Evolutionary conservation across 176 grass and related monocot species (phyloP).

Genomic region (Hordeum marinum): DNA sequence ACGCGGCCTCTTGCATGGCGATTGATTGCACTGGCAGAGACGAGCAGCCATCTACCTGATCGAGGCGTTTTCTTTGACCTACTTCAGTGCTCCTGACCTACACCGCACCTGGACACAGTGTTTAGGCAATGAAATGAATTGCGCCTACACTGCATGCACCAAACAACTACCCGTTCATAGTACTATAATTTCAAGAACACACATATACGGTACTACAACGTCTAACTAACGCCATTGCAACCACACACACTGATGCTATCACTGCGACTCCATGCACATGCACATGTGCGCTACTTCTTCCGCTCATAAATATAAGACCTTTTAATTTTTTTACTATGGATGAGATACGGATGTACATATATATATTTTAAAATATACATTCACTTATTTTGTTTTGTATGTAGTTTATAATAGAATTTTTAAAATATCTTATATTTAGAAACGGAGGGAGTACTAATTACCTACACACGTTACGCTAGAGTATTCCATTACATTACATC

Average conservation of each 20-base stretch:
- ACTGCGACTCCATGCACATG: neutral
- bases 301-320: too few relatives aligned
- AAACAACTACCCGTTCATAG: neutral
- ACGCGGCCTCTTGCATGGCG: neutral
- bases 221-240: too few relatives aligned
- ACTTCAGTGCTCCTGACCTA: neutral
- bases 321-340: too few relatives aligned
- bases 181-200: too few relatives aligned
- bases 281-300: neutral
- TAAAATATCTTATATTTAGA: too few relatives aligned
- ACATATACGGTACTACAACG: too few relatives aligned
- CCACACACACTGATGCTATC: neutral
- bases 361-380: too few relatives aligned
- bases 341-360: too few relatives aligned
- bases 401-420: too few relatives aligned
- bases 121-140: neutral
- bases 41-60: neutral
- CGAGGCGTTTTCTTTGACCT: neutral
- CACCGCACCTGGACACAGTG: neutral
- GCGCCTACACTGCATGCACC: neutral
- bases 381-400: too few relatives aligned
- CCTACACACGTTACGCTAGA: neutral
- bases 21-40: neutral
- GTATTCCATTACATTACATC: neutral
- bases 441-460: too few relatives aligned